Conservation (phyloP, 441 rosid species). For the Francoa sonchifolia region DNA sequence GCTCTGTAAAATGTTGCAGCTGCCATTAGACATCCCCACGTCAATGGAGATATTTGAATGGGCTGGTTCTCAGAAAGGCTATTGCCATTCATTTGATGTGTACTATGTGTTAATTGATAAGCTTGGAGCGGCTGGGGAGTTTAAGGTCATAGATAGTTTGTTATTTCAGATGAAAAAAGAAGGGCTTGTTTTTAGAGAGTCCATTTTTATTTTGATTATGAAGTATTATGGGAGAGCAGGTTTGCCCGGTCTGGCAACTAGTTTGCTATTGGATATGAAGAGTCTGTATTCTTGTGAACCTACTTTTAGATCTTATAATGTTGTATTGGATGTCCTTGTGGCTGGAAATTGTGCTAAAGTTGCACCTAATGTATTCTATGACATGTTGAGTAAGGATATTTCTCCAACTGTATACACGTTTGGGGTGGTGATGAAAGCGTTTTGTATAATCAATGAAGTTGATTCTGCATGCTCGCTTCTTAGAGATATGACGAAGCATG, state of each 20-base stretch:
- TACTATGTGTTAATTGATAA: slow-evolving; percentile 51
- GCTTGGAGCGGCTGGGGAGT: slow-evolving; percentile 56
- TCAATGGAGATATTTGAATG: slow-evolving; percentile 51
- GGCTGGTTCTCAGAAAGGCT: slow-evolving; percentile 60
- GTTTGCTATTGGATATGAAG: slow-evolving; percentile 69
- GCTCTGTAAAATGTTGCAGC: slow-evolving; percentile 57
- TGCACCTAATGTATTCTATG: slow-evolving; percentile 64
- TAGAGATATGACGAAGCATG: slow-evolving; percentile 68
- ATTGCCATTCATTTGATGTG: slow-evolving; percentile 50
- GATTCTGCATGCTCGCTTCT: slow-evolving; percentile 61
- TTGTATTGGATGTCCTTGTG: slow-evolving; percentile 48
- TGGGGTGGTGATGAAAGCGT: slow-evolving; percentile 64
- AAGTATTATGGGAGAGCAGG: slow-evolving; percentile 40
- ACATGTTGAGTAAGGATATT: slow-evolving; percentile 59
- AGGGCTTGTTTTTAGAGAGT: slow-evolving; percentile 49
- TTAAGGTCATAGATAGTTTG: slow-evolving; percentile 46
- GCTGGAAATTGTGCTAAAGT: slow-evolving; percentile 39
- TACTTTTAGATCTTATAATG: slow-evolving; percentile 57
- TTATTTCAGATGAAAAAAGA: slow-evolving; percentile 69
- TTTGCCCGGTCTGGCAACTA: slow-evolving; percentile 68
- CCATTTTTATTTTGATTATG: slow-evolving; percentile 64
- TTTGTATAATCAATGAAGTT: slow-evolving; percentile 54
- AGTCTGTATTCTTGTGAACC: slow-evolving; percentile 46
- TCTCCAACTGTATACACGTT: slow-evolving; percentile 60
- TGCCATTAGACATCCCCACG: slow-evolving; percentile 57